Evolutionary conservation across 352 stramenopile species (phyloP).

Genomic region (Pythium biforme): DNA sequence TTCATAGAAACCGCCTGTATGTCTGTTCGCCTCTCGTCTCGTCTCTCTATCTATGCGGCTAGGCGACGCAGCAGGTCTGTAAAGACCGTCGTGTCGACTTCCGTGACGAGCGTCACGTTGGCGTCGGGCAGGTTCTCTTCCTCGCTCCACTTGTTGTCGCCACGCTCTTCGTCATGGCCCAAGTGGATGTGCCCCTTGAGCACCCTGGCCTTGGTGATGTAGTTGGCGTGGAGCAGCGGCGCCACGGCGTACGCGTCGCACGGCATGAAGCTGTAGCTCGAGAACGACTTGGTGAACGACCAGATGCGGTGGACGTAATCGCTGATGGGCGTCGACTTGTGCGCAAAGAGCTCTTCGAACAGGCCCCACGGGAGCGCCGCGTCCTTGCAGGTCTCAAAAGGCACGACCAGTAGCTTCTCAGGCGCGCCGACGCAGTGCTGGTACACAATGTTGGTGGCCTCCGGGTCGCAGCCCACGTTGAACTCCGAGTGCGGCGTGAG

Average conservation of each 20-base stretch:
- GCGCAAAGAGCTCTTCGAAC: constrained; percentile 67
- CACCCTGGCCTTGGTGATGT: constrained; percentile 42
- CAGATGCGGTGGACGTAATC: constrained; percentile 66
- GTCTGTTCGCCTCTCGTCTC: neutral
- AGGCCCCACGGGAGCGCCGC: constrained; percentile 53
- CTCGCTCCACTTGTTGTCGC: constrained; percentile 48
- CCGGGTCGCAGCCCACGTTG: constrained; percentile 80
- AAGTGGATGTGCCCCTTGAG: constrained; percentile 61
- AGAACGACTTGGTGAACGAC: constrained; percentile 53
- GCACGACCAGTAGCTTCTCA: constrained; percentile 62
- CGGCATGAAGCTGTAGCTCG: constrained; percentile 49
- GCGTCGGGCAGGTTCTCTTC: constrained; percentile 32
- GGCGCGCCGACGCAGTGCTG: constrained; percentile 46
- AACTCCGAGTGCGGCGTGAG: constrained; percentile 69
- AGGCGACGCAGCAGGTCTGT: constrained; percentile 55
- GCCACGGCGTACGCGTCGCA: constrained; percentile 78
- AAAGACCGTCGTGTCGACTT: constrained; percentile 62
- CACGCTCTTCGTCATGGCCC: constrained; percentile 49
- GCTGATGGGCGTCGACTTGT: constrained; percentile 33
- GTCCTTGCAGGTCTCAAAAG: constrained; percentile 69
- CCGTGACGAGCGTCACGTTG: constrained; percentile 68
- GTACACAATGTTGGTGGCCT: constrained; percentile 74
- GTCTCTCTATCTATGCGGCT: constrained; percentile 16
- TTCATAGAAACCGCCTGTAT: neutral
- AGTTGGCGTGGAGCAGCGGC: constrained; percentile 53